Percentiles rank a stretch among this genome's conserved stretches.
Evolutionary conservation across 2,329 filamentous ascomycete species (phyloP).

Genomic region (Epichloe sibirici): DNA sequence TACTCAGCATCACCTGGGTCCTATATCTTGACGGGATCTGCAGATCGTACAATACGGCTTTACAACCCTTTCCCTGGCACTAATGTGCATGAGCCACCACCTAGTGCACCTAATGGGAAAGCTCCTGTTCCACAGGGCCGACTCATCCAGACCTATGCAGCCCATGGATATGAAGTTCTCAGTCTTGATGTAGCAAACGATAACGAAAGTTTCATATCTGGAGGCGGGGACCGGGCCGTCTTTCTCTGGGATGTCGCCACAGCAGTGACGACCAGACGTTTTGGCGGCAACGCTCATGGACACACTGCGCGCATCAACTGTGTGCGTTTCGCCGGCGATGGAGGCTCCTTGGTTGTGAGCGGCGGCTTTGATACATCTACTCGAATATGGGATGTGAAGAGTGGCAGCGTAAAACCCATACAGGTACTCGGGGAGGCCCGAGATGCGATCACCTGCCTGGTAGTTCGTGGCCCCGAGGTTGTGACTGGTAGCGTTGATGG

Average conservation of each 20-base stretch:
- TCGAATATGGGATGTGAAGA: slow-evolving; percentile 60
- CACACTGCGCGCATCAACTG: slow-evolving; percentile 66
- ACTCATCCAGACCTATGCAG: slow-evolving; percentile 78
- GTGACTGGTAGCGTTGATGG: slow-evolving; percentile 76
- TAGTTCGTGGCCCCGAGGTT: slow-evolving; percentile 43
- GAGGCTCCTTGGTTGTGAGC: slow-evolving; percentile 59
- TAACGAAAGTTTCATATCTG: slow-evolving; percentile 78
- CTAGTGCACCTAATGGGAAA: slow-evolving; percentile 16
- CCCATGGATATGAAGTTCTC: slow-evolving; percentile 86
- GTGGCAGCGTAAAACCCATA: slow-evolving; percentile 46
- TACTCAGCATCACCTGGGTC: slow-evolving; percentile 63
- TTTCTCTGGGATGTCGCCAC: slow-evolving; percentile 91
- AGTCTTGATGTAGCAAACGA: slow-evolving; percentile 61
- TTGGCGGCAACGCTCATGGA: slow-evolving; percentile 46
- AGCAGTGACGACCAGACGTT: slow-evolving; percentile 64
- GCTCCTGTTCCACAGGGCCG: slow-evolving; percentile 32
- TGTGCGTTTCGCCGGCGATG: slow-evolving; percentile 66
- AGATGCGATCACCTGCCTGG: slow-evolving; percentile 50
- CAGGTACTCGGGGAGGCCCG: slow-evolving; percentile 62
- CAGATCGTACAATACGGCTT: slow-evolving; percentile 74
- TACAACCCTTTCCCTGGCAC: slow-evolving; percentile 59
- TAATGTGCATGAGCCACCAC: slow-evolving; percentile 19
- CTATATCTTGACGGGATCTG: slow-evolving; percentile 74
- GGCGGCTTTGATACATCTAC: slow-evolving; percentile 67
- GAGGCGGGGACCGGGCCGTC: slow-evolving; percentile 78